phyloP scores from a whole-genome alignment of 176 grass and related monocot species.

The Oryza glumipatula region DNA sequence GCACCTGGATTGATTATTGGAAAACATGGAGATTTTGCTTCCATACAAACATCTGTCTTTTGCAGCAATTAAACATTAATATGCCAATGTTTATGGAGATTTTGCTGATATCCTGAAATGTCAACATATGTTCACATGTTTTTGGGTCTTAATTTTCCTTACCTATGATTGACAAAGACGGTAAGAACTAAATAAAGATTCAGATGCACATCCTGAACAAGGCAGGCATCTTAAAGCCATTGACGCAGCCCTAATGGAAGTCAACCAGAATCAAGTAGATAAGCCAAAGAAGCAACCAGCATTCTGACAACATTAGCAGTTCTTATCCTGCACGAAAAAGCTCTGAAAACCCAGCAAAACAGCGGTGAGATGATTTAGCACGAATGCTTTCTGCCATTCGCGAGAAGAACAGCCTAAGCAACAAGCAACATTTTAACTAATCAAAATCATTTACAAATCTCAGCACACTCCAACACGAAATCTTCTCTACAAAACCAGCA shows the following conservation, averaged over 20 bases:
- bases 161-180: not conserved
- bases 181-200: not conserved
- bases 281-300: slow-evolving; percentile 20
- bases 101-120: not conserved
- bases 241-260: not conserved
- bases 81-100: not conserved
- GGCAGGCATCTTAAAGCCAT: slow-evolving; percentile 15
- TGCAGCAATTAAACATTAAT: not conserved
- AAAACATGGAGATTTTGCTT: not conserved
- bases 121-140: not conserved
- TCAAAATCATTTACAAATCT: not conserved
- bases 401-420: not conserved
- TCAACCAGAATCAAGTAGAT: slow-evolving; percentile 36
- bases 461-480: slow-evolving; percentile 16
- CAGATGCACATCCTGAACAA: not conserved
- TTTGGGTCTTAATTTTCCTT: not conserved
- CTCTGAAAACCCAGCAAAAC: not conserved
- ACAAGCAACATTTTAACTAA: not conserved
- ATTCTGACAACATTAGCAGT: not conserved
- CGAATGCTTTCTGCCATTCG: not conserved
- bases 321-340: not conserved
- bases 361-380: not conserved
- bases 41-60: not conserved
- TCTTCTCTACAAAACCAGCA: slow-evolving; percentile 14
- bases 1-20: not conserved